Conservation (phyloP, 345 rosid species). For the Fremontodendron californicum region DNA sequence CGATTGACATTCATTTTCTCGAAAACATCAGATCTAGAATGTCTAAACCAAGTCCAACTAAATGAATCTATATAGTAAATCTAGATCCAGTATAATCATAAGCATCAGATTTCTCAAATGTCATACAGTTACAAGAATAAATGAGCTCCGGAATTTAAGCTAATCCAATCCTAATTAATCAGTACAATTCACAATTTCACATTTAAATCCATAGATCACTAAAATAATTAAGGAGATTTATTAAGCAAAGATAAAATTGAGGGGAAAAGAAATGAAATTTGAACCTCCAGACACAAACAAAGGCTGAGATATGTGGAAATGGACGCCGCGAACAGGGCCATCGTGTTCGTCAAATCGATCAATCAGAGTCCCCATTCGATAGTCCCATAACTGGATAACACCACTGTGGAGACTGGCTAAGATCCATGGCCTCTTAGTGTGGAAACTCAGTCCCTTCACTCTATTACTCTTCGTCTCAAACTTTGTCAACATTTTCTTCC, state of each 20-base stretch:
- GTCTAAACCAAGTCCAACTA: neutral
- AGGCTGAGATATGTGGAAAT: conserved; percentile 90
- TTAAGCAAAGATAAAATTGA: neutral
- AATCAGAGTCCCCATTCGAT: conserved; percentile 92
- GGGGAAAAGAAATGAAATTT: neutral
- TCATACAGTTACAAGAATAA: too few relatives aligned
- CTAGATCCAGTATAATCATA: neutral
- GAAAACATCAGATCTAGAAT: neutral
- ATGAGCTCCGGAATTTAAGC: neutral
- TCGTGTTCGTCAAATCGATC: conserved; percentile 97
- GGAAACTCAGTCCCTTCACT: conserved; percentile 96
- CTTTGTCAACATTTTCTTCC: conserved; percentile 79
- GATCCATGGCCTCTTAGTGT: conserved; percentile 95
- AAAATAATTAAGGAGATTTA: neutral
- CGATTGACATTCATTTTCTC: neutral
- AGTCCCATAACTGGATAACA: conserved; percentile 99
- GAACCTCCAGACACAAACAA: conserved; percentile 92
- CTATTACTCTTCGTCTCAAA: conserved; percentile 97
- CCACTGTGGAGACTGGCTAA: conserved; percentile 98
- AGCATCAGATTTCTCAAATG: neutral
- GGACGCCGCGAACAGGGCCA: conserved; percentile 98
- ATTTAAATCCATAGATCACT: conserved; percentile 3
- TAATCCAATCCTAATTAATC: neutral
- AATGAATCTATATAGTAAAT: neutral
- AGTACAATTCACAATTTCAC: neutral